Base-by-base conservation (phyloP, 805 yeast genomes). In the Candida silvatica region DNA sequence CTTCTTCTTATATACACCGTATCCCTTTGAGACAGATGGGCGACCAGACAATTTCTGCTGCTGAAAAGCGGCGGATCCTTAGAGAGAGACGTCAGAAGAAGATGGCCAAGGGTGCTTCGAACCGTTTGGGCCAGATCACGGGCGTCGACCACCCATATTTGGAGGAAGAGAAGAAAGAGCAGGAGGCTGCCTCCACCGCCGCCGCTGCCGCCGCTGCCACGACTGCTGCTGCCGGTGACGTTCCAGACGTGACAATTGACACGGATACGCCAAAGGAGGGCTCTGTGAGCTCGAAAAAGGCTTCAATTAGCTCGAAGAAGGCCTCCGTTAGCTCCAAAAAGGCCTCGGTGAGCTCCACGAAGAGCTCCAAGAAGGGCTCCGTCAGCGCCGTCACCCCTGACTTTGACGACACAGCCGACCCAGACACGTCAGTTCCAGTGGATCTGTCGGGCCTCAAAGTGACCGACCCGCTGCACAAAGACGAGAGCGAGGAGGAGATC, bases 71-170 rank as follows among this genome's bases (percentile, higher is more conserved):
- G 47, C 62, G 62, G 36, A 45, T 76, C 17, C 54, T 78, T 30
- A 64, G 83, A 38, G 83, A 79, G 48, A 67, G 81, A 49, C 66
- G 86, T 49, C 77, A 72, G 29, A 77, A 80, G 41, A 77, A 76
- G 50, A 66, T 78, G 62, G 78, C 79, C 4, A 39, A 45, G 5
- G 69, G 68, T 31, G 80, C 77, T 16, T 48, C 71, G 3, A 62
- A 62, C 16, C 59, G 86, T 40, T 54, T 79, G 46, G 72, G 68
- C 41, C 67, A 64, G 37, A 69, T 69, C 37, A 58, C 69, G 2
- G 70, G 69, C 2, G 49, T 57, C 16, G 52, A 56, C 18, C 56
- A 56, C 31, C 59, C 69, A 35, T 51, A 61, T 4, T 43, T 64
- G 3, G 58, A 52, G n/a, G 35, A 29, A 17, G 36, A 32, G 29